Base-by-base conservation (phyloP, 805 yeast genomes). In the Wickerhamomyces ciferrii region DNA sequence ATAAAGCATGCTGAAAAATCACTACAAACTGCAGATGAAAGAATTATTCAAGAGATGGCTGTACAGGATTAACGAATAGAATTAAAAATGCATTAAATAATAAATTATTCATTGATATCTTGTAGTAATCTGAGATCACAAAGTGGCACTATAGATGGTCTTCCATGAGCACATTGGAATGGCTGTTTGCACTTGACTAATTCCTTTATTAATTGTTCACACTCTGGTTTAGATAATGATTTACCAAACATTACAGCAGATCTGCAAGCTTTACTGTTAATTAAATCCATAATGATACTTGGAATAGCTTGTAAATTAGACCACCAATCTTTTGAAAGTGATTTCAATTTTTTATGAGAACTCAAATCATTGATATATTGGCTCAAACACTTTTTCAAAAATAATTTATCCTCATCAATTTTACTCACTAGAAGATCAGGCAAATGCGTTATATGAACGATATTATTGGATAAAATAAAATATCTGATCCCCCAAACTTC, bases 121-220 rank as follows among this genome's bases (percentile, higher is more conserved):
- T n/a, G n/a, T n/a, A n/a, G n/a, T n/a, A n/a, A n/a, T n/a, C n/a
- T n/a, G n/a, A 34, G 5, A 3, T 65, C 62, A 29, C 64, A 63
- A 4, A 79, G 48, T 0, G 91, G 90, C 1, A 79, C 74, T 13
- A 84, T 60, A 0, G 89, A 76, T 0, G 96, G 95, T 46, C 96
- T 64, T 0, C 96, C 96, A 61, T 88, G 96, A 0, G 96, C 96
- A 68, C 96, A 89, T 46, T 76, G 81, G 52, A 86, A 84, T 0
- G 96, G 95, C 18, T 71, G 62, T 14, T 64, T 54, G 55, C 96
- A 87, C 4, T 44, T 20, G 0, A 68, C 52, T 25, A 88, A 66
- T 1, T 63, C 50, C 1, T 42, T 31, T 0, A 87, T 53, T 20
- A 87, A 54, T 0, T 58, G 39, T 6, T 53, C 48, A 63, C 87